Evolutionary conservation across 257 asterid genomes (phyloP), one percentile per base, ranked within the genome.

Genomic region (Nicotiana knightiana): DNA sequence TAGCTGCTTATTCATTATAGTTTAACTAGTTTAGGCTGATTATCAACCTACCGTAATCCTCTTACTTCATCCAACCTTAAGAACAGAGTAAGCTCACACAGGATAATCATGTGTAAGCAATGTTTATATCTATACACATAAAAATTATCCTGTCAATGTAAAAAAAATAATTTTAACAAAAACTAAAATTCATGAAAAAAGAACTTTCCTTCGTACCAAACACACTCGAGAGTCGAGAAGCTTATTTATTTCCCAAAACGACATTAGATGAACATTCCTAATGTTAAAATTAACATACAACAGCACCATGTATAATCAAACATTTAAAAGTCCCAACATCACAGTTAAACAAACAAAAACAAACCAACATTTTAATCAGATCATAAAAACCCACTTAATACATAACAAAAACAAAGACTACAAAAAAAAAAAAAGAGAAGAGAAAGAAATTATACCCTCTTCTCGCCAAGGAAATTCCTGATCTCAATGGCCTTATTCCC

Each of bases 1-100:
- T 97, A 93, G 98, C 98, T 85, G 32, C 15, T 51, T 2, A 12
- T 51, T 12, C 55, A 37, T 37, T 1, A 67, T 66, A 33, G 28
- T 37, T 37, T 5, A 5, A 37, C 43, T 37, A 37, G 43, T 5
- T 37, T 37, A 5, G 43, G 43, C 7, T 37, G 43, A 37, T 37
- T 37, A 37, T 37, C 43, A 37, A 37, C 6, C 7, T 37, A 37
- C 8, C 8, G 2, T 39, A 39, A 39, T 39, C 46, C 0, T 39
- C 46, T 9, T 1, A 39, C 46, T 39, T 6, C 46, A 39, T 39
- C 46, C 46, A 39, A 39, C 10, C 46, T 39, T 37, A 6, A 9
- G 10, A 39, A 6, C 9, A 39, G 46, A 6, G 46, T 10, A 39
- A 39, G 46, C 9, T 37, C 46, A 37, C 28, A 67, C 21, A 37